phyloP scores from a whole-genome alignment of 1,284 basidiomycete species.

The Pisolithus thermaeus region DNA sequence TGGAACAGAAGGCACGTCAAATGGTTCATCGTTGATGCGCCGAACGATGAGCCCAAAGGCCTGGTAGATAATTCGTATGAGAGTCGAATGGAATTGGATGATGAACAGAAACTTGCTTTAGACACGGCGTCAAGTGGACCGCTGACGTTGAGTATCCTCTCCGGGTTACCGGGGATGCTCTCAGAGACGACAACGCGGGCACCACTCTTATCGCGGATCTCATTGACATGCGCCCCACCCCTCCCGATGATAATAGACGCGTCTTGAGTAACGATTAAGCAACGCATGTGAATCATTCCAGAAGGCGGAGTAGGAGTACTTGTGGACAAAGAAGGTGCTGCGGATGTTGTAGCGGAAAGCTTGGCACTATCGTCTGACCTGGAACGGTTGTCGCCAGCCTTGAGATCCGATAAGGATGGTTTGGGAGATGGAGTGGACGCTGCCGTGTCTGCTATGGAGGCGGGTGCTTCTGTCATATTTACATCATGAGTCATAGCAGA shows the following conservation, averaged over 20 bases:
- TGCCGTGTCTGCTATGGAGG: constrained; percentile 45
- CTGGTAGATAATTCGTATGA: constrained; percentile 37
- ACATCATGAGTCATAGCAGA: constrained; percentile 49
- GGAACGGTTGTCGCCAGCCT: constrained; percentile 31
- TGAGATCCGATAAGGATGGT: constrained; percentile 36
- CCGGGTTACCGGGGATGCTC: constrained; percentile 95
- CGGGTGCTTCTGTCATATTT: constrained; percentile 51
- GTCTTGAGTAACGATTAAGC: constrained; percentile 97
- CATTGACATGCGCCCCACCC: constrained; percentile 94
- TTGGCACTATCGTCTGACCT: constrained; percentile 29
- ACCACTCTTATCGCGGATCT: constrained; percentile 96
- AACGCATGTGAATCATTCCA: constrained; percentile 87
- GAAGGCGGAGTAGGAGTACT: constrained; percentile 44
- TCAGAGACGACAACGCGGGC: constrained; percentile 95
- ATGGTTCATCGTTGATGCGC: constrained; percentile 98
- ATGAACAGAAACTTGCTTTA: constrained; percentile 58
- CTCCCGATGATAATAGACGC: constrained; percentile 99
- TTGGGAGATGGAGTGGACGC: constrained; percentile 51
- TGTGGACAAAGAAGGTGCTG: constrained; percentile 44
- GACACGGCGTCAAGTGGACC: constrained; percentile 98
- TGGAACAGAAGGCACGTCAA: constrained; percentile 94
- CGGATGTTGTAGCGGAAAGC: constrained; percentile 34
- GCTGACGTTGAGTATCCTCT: constrained; percentile 95
- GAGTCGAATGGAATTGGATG: constrained; percentile 3
- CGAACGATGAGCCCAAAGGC: constrained; percentile 98